Conservation (phyloP, 163 green algal genomes). For the Smithsoniella earleae region DNA sequence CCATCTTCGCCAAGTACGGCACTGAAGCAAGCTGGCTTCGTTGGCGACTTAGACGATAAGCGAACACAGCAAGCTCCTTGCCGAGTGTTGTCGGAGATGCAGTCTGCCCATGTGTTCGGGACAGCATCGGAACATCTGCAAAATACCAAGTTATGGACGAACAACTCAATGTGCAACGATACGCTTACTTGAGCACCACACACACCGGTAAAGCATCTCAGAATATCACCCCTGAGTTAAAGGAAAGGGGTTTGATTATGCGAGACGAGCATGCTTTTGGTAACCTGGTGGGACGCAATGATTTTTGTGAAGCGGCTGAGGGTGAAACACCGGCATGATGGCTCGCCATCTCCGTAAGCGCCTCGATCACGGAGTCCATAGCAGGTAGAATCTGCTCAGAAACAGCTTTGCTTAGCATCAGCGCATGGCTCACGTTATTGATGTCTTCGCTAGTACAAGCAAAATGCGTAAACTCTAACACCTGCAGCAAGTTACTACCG, state of each 20-base stretch:
- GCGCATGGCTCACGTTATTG: conserved; percentile 95
- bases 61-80: conserved; percentile 97
- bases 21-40: conserved; percentile 52
- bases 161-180: no score
- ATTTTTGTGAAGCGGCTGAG: no score
- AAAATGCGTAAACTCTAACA: conserved; percentile 98
- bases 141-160: no score
- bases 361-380: conserved; percentile 79
- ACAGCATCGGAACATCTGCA: conserved; percentile 81
- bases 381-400: conserved; percentile 67
- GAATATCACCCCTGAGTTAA: no score
- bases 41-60: conserved; percentile 61
- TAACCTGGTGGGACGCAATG: no score
- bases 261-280: no score
- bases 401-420: conserved; percentile 88
- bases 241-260: no score
- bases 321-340: conserved; percentile 62
- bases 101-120: conserved; percentile 92
- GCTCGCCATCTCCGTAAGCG: conserved; percentile 53
- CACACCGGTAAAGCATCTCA: no score
- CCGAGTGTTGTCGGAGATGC: conserved; percentile 94
- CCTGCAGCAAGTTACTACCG: conserved; percentile 2
- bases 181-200: no score
- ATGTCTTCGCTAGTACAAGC: conserved; percentile 98
- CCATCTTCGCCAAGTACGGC: conserved; percentile 87